Evolutionary conservation across 176 grass and related monocot genomes (phyloP).

Genomic region (Ampelocalamus luodianensis): DNA sequence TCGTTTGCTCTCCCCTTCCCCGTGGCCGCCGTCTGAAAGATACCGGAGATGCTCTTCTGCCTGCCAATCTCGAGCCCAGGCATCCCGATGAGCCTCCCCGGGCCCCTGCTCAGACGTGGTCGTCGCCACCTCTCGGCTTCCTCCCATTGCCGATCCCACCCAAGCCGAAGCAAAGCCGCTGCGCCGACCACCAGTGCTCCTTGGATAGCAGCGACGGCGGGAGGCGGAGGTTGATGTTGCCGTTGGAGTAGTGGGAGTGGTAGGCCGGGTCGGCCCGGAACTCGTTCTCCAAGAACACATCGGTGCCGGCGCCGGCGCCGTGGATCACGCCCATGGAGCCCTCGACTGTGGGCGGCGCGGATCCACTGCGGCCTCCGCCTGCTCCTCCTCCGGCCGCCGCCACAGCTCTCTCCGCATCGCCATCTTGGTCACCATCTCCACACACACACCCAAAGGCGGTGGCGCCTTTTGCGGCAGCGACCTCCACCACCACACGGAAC

Average conservation of each 20-base stretch:
- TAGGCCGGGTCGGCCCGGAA: constrained; percentile 44
- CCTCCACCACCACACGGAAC: not conserved
- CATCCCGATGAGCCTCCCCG: too few relatives aligned
- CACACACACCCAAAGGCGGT: not conserved
- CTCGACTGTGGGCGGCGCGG: constrained; percentile 49
- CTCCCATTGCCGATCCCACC: constrained; percentile 44
- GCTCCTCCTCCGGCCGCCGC: constrained; percentile 21
- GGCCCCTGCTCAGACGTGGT: too few relatives aligned
- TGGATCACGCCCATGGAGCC: constrained; percentile 13
- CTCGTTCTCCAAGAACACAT: constrained; percentile 37
- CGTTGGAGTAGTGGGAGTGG: constrained; percentile 17
- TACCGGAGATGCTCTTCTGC: too few relatives aligned
- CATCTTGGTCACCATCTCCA: constrained; percentile 46
- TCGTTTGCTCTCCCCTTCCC: too few relatives aligned
- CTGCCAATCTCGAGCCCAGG: too few relatives aligned
- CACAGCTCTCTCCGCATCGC: constrained; percentile 13
- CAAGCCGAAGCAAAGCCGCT: constrained; percentile 15
- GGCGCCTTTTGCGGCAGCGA: not conserved
- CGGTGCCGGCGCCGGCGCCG: not conserved
- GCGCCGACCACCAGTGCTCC: constrained; percentile 39
- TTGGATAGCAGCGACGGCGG: constrained; percentile 40
- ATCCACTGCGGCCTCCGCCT: constrained; percentile 42
- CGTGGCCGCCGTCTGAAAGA: too few relatives aligned
- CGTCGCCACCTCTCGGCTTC: not conserved
- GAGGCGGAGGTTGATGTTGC: constrained; percentile 45